Percentiles rank a stretch among this genome's conserved stretches.
Conservation (phyloP, 495 filamentous ascomycete species). For the Talaromyces wortmannii region DNA sequence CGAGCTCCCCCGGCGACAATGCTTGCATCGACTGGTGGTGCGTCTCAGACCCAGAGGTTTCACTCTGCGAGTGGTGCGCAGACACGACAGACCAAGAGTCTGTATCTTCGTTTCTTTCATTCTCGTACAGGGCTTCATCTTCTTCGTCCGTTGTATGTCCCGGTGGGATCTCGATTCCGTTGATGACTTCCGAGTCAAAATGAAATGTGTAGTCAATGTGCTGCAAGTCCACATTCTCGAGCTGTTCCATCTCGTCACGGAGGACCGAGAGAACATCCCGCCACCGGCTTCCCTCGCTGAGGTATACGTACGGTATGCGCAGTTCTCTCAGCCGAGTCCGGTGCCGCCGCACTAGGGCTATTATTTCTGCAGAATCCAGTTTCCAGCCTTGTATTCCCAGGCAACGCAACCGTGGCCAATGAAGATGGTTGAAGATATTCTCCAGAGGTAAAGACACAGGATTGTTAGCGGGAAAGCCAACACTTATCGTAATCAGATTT, state of each 20-base stretch:
- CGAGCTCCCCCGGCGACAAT: conserved; percentile 13
- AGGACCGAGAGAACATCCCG: conserved; percentile 51
- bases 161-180: conserved; percentile 13
- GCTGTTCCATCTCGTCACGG: conserved; percentile 47
- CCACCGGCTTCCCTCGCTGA: conserved; percentile 55
- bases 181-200: conserved; percentile 37
- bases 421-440: conserved; percentile 54
- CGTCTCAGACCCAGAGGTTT: conserved; percentile 1
- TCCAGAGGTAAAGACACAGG: conserved; percentile 53
- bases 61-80: background rate
- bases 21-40: background rate
- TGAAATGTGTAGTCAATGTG: conserved; percentile 54
- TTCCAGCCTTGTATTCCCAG: conserved; percentile 63
- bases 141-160: conserved; percentile 10
- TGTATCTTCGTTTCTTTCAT: conserved; percentile 6
- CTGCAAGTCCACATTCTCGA: conserved; percentile 55
- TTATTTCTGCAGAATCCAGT: conserved; percentile 52
- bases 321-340: conserved; percentile 48
- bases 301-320: conserved; percentile 48
- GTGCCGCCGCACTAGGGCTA: conserved; percentile 49
- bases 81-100: background rate
- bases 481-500: conserved; percentile 57
- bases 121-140: background rate
- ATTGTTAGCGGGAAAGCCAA: conserved; percentile 53
- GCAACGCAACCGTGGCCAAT: conserved; percentile 53